Evolutionary conservation across 768 basidiomycete genomes (phyloP), one percentile per base, ranked within the genome.

Genomic region (Xerocomus spinulosus): DNA sequence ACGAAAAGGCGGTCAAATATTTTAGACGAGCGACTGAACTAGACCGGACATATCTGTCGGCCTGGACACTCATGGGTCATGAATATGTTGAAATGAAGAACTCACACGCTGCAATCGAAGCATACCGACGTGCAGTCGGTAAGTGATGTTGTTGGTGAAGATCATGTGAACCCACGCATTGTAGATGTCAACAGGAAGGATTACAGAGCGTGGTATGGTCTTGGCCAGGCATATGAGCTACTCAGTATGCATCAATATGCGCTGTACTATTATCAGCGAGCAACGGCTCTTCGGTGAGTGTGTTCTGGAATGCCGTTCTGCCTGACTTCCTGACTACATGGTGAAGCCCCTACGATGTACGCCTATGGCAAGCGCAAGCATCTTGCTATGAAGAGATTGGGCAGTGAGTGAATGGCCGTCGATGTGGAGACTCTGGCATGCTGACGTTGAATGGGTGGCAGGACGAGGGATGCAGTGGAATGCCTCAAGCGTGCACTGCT

Each of bases 1-100:
- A 97, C 67, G 92, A 92, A 64, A 94, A 95, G 69, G 93, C 96
- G 1, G 85, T 97, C 55, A 87, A 87, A 59, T 97, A 97, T 68
- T 98, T 98, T 70, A 79, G 86, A 53, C 80, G 94, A 50, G 92
- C 95, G 8, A 88, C 93, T n/a, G 86, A 94, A 60, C 80, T 99
- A 39, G 94, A 99, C 66, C 80, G 89, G 46, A 93, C 88, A 2
- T 98, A 93, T 68, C 76, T 98, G 37, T 89, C 93, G 7, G 96
- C 96, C 5, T 99, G 96, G 96, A 98, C 95, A 4, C 71, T 99
- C 53, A 93, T 99, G 92, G 96, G 96, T 1, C 96, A 99, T 61
- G 96, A 98, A 68, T 97, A 89, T 59, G 88, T 99, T 36, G 96
- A 99, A 70, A 85, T 96, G 85, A 98, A 98, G 71, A 98, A 99